Percentiles rank a stretch among this genome's conserved stretches.
These are phyloP conservation scores for Fraxinus dipetala DNA, from an alignment of 305 asterid genomes.

Conservation along the genomic window DNA sequence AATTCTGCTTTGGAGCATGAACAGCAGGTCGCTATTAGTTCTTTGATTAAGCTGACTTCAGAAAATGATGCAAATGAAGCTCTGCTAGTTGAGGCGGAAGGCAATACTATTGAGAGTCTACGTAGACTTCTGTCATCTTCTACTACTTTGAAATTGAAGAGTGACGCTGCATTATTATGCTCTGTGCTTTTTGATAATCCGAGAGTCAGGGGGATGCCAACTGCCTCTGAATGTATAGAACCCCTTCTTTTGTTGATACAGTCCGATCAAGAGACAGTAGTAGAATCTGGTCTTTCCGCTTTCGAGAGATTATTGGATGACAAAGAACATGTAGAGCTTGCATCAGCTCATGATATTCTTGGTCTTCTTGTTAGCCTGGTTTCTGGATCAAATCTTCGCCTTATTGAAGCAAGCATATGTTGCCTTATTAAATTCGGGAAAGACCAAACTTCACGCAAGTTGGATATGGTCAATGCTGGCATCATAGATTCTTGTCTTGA, in stretches of 20 bases:
- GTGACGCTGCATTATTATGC: constrained; percentile 69
- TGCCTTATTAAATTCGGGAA: constrained; percentile 76
- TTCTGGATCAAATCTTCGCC: constrained; percentile 65
- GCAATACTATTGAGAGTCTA: constrained; percentile 59
- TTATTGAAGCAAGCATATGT: constrained; percentile 79
- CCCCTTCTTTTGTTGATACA: constrained; percentile 67
- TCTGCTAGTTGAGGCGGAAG: constrained; percentile 64
- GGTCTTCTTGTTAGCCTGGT: constrained; percentile 62
- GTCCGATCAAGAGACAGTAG: constrained; percentile 58
- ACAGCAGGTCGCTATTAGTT: constrained; percentile 64
- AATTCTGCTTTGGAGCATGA: constrained; percentile 53
- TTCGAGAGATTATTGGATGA: constrained; percentile 73
- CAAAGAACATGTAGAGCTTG: constrained; percentile 58
- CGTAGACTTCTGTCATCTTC: constrained; percentile 50
- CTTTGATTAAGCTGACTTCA: constrained; percentile 67
- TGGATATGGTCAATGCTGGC: constrained; percentile 86
- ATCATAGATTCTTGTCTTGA: constrained; percentile 75
- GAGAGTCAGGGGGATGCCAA: constrained; percentile 46
- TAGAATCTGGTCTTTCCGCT: constrained; percentile 76
- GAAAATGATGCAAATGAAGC: constrained; percentile 48
- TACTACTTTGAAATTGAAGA: constrained; percentile 57
- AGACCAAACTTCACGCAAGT: constrained; percentile 78
- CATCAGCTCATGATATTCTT: constrained; percentile 57
- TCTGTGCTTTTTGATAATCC: constrained; percentile 55
- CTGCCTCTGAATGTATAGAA: constrained; percentile 58